phyloP scores from a whole-genome alignment of 2,329 filamentous ascomycete genomes.

The Cladophialophora yegresii region DNA sequence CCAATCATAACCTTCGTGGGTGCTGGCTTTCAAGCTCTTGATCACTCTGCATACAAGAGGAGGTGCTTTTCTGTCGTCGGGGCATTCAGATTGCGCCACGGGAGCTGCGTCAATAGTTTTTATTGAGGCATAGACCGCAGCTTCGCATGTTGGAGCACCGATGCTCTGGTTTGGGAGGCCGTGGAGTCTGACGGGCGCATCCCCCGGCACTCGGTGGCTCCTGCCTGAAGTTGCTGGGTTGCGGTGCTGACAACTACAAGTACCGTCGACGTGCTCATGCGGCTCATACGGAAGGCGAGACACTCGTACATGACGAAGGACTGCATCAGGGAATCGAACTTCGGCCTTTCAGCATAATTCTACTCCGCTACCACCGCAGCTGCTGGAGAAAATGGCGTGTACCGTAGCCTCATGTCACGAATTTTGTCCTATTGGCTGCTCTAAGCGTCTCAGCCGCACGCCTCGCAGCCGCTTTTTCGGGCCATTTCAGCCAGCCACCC shows the following conservation, averaged over 20 bases:
- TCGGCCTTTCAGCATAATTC: background rate
- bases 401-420: background rate
- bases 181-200: background rate
- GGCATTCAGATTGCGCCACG: background rate
- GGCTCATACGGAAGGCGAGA: background rate
- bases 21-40: background rate
- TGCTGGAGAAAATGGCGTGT: background rate
- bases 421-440: background rate
- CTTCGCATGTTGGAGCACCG: background rate
- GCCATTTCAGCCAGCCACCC: background rate
- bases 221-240: background rate
- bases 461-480: background rate
- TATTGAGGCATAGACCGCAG: background rate
- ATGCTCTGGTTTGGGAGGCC: background rate
- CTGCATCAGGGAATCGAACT: too few species aligned
- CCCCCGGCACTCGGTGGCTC: background rate
- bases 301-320: too few species aligned
- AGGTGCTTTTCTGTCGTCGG: background rate
- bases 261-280: background rate
- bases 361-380: background rate
- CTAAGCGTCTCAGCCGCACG: background rate
- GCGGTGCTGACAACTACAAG: background rate
- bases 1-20: background rate
- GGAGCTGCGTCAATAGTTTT: background rate
- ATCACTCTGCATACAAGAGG: background rate